phyloP scores from a whole-genome alignment of 345 rosid genomes.

The Aethionema arabicum region DNA sequence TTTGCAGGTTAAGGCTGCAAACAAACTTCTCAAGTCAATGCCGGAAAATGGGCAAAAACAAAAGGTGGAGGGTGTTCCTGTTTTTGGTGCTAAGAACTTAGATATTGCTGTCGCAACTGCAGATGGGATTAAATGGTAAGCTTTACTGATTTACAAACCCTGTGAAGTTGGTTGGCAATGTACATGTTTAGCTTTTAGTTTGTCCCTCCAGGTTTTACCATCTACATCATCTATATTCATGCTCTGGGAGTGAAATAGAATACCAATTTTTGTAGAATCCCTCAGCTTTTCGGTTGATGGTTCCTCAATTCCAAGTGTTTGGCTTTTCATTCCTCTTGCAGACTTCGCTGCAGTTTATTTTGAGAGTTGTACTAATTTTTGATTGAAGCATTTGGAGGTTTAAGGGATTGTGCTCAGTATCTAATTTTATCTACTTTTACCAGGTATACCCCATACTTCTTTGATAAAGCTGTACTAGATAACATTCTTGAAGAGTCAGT shows the following conservation, averaged over 20 bases:
- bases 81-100: slow-evolving; percentile 86
- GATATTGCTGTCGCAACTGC: slow-evolving; percentile 94
- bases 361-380: background rate
- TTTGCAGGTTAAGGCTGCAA: slow-evolving; percentile 86
- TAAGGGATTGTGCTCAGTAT: background rate
- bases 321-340: background rate
- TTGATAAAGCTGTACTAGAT: slow-evolving; percentile 87
- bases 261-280: background rate
- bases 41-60: slow-evolving; percentile 52
- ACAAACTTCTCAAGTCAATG: slow-evolving; percentile 69
- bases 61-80: slow-evolving; percentile 86
- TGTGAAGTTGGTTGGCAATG: slow-evolving; percentile 3
- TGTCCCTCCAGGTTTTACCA: slow-evolving; percentile 10
- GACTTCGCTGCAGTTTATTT: slow-evolving; percentile 4
- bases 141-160: slow-evolving; percentile 17
- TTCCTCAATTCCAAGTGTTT: background rate
- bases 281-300: slow-evolving; percentile 8
- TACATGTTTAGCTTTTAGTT: background rate
- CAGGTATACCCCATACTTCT: slow-evolving; percentile 98
- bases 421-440: slow-evolving; percentile 22
- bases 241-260: background rate
- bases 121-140: slow-evolving; percentile 88
- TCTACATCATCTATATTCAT: background rate
- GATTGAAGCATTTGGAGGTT: slow-evolving; percentile 6
- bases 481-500: slow-evolving; percentile 94